Percentiles rank a stretch among this genome's conserved stretches.
Conservation (phyloP, 2,329 filamentous ascomycete species). For the Botrytis hyacinthi region DNA sequence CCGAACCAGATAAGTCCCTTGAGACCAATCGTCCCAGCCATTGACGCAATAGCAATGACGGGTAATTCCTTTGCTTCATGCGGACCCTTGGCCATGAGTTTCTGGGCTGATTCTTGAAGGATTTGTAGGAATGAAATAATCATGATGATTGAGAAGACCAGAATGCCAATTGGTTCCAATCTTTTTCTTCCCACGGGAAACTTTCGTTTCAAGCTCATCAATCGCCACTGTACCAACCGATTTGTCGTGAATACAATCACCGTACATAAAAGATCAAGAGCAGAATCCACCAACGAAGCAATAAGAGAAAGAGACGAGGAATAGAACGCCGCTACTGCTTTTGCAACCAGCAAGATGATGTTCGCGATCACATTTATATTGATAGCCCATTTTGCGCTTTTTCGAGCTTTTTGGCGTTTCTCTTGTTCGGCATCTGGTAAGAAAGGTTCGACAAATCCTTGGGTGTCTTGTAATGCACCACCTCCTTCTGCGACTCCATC, state of each 20-base stretch:
- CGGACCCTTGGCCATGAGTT: slow-evolving; percentile 47
- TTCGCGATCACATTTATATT: slow-evolving; percentile 59
- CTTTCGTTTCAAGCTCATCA: slow-evolving; percentile 48
- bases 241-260: slow-evolving; percentile 59
- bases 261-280: slow-evolving; percentile 58
- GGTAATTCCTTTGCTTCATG: slow-evolving; percentile 48
- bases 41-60: slow-evolving; percentile 51
- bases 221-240: slow-evolving; percentile 54
- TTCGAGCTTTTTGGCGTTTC: slow-evolving; percentile 46
- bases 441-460: slow-evolving; percentile 53
- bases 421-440: slow-evolving; percentile 54
- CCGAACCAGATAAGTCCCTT: slow-evolving; percentile 59
- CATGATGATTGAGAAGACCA: slow-evolving; percentile 61
- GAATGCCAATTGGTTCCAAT: slow-evolving; percentile 57
- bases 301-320: slow-evolving; percentile 58
- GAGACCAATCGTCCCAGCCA: slow-evolving; percentile 53
- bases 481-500: slow-evolving; percentile 54
- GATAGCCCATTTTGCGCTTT: slow-evolving; percentile 55
- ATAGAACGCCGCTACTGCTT: slow-evolving; percentile 50
- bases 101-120: slow-evolving; percentile 55
- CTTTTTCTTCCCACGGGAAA: slow-evolving; percentile 56
- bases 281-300: slow-evolving; percentile 58
- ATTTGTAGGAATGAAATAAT: slow-evolving; percentile 60
- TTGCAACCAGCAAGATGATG: slow-evolving; percentile 53
- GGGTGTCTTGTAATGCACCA: slow-evolving; percentile 49